Percentiles rank a stretch among this genome's conserved stretches.
phyloP scores from a whole-genome alignment of 1,139 yeast genomes.

The Saccharomyces uvarum region DNA sequence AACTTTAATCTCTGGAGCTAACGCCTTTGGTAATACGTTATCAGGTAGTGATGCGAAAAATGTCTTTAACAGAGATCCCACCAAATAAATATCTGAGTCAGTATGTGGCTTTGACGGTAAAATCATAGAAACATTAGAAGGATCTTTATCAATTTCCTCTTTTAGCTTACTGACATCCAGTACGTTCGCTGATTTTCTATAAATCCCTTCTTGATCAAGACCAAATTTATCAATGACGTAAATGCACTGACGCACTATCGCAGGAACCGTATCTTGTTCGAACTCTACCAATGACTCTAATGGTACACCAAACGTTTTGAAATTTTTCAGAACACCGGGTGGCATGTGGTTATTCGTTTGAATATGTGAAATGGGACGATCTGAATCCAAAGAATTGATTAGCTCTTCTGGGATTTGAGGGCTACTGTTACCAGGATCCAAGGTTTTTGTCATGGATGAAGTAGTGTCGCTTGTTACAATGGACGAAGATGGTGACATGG shows the following conservation, averaged over 20 bases:
- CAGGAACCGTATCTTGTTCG: conserved; percentile 88
- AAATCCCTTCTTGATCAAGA: conserved; percentile 77
- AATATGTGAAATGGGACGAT: conserved; percentile 30
- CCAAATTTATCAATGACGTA: conserved; percentile 82
- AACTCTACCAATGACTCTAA: conserved; percentile 65
- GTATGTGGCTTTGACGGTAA: conserved; percentile 43
- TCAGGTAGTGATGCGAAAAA: conserved; percentile 67
- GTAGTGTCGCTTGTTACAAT: conserved; percentile 1
- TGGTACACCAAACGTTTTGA: conserved; percentile 74
- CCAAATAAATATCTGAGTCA: conserved; percentile 67
- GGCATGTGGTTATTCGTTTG: conserved; percentile 33
- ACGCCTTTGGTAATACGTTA: conserved; percentile 54
- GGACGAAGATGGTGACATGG: conserved; percentile 4
- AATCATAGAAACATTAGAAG: conserved; percentile 55
- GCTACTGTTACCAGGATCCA: conserved; percentile 24
- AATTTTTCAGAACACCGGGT: conserved; percentile 35
- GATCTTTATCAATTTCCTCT: conserved; percentile 69
- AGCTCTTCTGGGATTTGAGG: neutral
- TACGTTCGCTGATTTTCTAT: conserved; percentile 76
- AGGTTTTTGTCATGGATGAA: conserved; percentile 7
- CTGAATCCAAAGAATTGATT: conserved; percentile 14
- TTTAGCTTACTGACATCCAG: conserved; percentile 64
- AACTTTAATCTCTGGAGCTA: conserved; percentile 53
- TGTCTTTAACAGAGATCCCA: conserved; percentile 62
- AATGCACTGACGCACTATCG: conserved; percentile 83